Evolutionary conservation across 805 yeast genomes (phyloP), one percentile per base, ranked within the genome.

Genomic region (Kurtzmaniella fragi): DNA sequence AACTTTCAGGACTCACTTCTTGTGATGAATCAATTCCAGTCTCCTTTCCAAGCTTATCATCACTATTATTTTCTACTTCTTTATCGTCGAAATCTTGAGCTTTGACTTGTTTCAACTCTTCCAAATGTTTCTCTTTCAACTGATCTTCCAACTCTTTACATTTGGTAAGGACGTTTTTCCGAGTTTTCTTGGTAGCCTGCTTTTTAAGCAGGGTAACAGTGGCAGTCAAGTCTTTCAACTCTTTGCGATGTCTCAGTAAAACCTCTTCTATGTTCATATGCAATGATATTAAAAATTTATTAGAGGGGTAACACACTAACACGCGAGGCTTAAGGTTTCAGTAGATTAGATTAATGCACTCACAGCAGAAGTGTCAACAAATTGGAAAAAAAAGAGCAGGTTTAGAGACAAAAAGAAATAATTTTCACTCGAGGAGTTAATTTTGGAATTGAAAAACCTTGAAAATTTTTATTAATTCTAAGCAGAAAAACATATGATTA

Each of bases 111-210:
- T 23, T 9, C 34, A 78, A 36, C 54, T 88, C 95, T 8, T 50
- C 31, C 27, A 62, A 63, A 32, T 88, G 96, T 38, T 63, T 71
- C 16, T 41, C 50, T 41, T 75, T 74, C 50, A 87, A 54, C 9
- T 70, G 75, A 2, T 61, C 61, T 50, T 84, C 87, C 64, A 87
- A 48, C 32, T 71, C 76, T 30, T 67, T 67, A 48, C 90, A 81
- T 50, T 77, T 76, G 38, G 68, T 67, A 46, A 70, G 59, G 8
- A 87, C 81, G 43, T 77, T 78, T 57, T 83, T 84, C 49, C 84
- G 75, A 37, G 81, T 84, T 35, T 88, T 82, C 54, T 87, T 85
- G 13, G 87, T 78, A 2, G 91, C 90, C 59, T 82, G 91, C 51
- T 86, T 86, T 63, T 83, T 86, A 71, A 89, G 61, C 2, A 84